Evolutionary conservation across 73 alveolate species (phyloP), one percentile per base, ranked within the genome.

Genomic region (Tetrahymena borealis): DNA sequence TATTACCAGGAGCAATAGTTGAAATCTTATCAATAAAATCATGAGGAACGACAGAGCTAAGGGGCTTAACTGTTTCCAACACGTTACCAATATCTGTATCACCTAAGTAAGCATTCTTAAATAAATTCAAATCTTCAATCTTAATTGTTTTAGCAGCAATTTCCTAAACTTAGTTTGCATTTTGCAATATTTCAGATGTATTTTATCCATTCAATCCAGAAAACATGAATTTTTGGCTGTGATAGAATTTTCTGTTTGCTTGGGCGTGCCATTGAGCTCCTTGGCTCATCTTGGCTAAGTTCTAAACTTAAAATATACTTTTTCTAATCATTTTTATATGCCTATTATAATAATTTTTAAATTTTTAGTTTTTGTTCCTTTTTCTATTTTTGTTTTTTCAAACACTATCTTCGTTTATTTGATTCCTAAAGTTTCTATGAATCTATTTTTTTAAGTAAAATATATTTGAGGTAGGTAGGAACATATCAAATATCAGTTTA

Each of bases 21-120:
- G 95, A 92, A 38, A 92, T 41, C 38, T 79, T 92, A 78, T 78
- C 90, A 20, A 92, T 92, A 32, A 92, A 36, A 40, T 92, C 95
- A 28, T 60, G 85, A 60, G 85, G 85, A 16, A 60, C 85, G 0
- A 60, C 10, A 60, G 85, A 60, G 38, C 85, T 60, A 28, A 60
- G 85, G 28, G 85, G 85, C 35, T 60, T 60, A 28, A 35, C 31
- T 7, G 85, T 60, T 60, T 60, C 85, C 28, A 60, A 60, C 20
- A 60, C 28, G 28, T 60, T 60, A 24, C 85, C 85, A n/a, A 60
- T 60, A 60, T 60, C 85, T 5, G n/a, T 60, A 60, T 60, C 85
- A 24, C 85, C 85, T 60, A 60, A 60, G 31, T 60, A 60, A 60
- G 85, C 85, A 60, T 60, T 60, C 11, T 60, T 60, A 35, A 60